Percentiles rank a stretch among this genome's conserved stretches.
Evolutionary conservation across 768 basidiomycete species (phyloP).

Genomic region (Rhizopogon roseolus): DNA sequence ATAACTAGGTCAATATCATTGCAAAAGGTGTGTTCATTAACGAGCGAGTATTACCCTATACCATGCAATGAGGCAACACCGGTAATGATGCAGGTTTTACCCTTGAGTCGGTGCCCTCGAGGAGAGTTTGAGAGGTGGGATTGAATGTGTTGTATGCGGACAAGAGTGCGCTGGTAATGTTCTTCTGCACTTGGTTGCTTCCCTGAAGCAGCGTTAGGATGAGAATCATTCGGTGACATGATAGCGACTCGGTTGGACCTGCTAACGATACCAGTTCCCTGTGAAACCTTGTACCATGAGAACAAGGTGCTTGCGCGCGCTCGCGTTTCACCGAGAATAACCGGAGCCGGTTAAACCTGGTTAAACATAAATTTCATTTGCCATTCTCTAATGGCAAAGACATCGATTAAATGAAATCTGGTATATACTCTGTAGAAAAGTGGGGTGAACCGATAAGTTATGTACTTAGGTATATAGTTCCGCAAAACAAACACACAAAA

Average conservation of each 20-base stretch:
- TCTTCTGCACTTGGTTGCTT: slow-evolving; percentile 35
- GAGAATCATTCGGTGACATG: background rate
- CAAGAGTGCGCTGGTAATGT: slow-evolving; percentile 53
- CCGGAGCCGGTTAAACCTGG: background rate
- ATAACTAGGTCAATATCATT: slow-evolving; percentile 1
- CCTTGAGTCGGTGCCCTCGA: slow-evolving; percentile 53
- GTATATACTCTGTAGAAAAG: background rate
- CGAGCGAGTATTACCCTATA: slow-evolving; percentile 61
- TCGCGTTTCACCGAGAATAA: background rate
- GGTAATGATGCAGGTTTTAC: slow-evolving; percentile 84
- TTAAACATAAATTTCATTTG: too few relatives aligned
- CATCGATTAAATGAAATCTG: background rate
- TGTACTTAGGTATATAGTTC: background rate
- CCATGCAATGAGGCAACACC: slow-evolving; percentile 85
- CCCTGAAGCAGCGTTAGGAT: slow-evolving; percentile 4
- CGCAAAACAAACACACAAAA: background rate
- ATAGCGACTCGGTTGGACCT: background rate
- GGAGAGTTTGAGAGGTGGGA: slow-evolving; percentile 55
- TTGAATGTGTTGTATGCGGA: slow-evolving; percentile 64
- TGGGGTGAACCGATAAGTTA: background rate
- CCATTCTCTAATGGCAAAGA: background rate
- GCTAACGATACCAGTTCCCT: background rate
- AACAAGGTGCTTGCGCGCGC: background rate
- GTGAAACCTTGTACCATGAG: too few relatives aligned
- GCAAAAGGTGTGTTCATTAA: slow-evolving; percentile 5